A percentile compares a stretch with the other conserved stretches of the same genome.
Evolutionary conservation across 2,329 filamentous ascomycete species (phyloP).

Genomic region (Rhinocladiella mackenziei): DNA sequence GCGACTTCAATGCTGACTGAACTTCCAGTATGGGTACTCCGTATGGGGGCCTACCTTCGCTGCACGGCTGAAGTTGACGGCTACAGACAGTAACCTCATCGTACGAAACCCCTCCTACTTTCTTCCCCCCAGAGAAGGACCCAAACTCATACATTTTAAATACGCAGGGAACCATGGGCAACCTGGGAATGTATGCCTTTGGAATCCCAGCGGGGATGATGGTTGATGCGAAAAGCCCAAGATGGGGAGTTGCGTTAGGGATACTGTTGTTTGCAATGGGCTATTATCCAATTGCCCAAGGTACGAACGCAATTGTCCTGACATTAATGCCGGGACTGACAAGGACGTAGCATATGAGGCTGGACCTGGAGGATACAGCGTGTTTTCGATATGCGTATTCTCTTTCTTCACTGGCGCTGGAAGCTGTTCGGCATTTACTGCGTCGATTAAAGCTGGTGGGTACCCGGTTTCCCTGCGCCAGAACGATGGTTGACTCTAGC

Average conservation of each 20-base stretch:
- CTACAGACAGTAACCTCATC: conserved; percentile 91
- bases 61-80: conserved; percentile 75
- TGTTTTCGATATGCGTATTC: conserved; percentile 68
- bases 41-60: conserved; percentile 97
- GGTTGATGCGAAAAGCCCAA: conserved; percentile 76
- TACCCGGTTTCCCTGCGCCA: not conserved
- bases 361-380: conserved; percentile 56
- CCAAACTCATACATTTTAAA: conserved; percentile 32
- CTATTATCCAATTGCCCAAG: conserved; percentile 74
- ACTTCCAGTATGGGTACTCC: conserved; percentile 83
- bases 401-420: conserved; percentile 82
- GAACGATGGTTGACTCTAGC: conserved; percentile 30
- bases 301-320: conserved; percentile 27
- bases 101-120: conserved; percentile 45
- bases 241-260: conserved; percentile 72
- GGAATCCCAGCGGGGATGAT: conserved; percentile 87
- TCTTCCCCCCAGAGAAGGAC: conserved; percentile 2
- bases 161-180: conserved; percentile 50
- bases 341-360: conserved; percentile 61
- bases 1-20: conserved; percentile 8
- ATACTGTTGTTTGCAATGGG: conserved; percentile 68
- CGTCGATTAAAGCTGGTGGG: conserved; percentile 70
- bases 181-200: conserved; percentile 84
- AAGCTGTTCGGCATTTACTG: conserved; percentile 85
- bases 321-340: conserved; percentile 32